Conservation (phyloP, 495 filamentous ascomycete species). For the Podospora conica region DNA sequence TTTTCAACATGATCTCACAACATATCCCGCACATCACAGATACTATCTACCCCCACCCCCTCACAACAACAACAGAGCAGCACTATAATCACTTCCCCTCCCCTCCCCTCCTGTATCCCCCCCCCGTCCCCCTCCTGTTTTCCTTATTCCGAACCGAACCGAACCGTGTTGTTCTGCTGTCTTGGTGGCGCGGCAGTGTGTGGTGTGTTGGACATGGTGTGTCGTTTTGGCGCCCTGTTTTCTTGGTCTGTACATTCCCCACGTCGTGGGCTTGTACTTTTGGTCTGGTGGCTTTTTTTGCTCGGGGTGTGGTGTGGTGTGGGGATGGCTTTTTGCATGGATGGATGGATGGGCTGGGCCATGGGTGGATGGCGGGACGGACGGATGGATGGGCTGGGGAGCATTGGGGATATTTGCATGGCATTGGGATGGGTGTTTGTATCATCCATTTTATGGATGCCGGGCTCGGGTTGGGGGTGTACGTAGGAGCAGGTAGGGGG, state of each 20-base stretch:
- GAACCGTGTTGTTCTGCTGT: not conserved
- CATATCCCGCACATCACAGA: slow-evolving; percentile 7
- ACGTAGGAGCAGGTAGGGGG: not conserved
- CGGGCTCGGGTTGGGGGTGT: not conserved
- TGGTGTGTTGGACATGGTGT: not conserved
- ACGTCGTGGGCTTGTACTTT: not conserved
- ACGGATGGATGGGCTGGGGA: too few species aligned
- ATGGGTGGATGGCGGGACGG: not conserved
- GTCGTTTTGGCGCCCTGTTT: not conserved
- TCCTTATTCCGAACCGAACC: not conserved
- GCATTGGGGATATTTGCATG: not conserved
- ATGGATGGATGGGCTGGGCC: not conserved
- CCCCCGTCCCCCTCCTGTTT: not conserved
- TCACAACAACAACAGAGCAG: not conserved
- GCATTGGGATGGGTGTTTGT: not conserved
- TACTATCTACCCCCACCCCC: not conserved
- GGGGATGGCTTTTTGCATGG: not conserved
- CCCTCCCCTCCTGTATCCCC: not conserved
- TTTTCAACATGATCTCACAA: slow-evolving; percentile 10
- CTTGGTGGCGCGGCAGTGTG: not conserved
- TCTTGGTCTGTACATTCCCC: not conserved
- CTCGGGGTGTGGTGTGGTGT: not conserved
- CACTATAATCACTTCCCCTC: not conserved
- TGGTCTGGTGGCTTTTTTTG: too few species aligned
- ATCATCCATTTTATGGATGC: not conserved